Evolutionary conservation across 208 protist species (phyloP).

Genomic region (Acanthamoeba sp.): DNA sequence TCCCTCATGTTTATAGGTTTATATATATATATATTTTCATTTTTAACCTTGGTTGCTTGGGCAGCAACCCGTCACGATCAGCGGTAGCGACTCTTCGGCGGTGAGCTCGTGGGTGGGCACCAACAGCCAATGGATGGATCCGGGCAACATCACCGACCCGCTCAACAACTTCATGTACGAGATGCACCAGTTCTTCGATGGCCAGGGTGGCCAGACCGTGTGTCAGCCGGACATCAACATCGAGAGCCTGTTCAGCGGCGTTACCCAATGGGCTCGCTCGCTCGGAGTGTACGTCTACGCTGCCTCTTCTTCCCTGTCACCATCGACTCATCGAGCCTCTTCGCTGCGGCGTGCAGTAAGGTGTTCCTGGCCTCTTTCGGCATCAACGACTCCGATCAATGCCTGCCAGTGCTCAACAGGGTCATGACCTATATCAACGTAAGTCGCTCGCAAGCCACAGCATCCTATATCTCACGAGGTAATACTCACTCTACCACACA

Average conservation of each 20-base stretch:
- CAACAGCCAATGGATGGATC: conserved; percentile 9
- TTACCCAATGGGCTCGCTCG: background rate
- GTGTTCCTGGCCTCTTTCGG: conserved; percentile 26
- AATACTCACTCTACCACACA: no score
- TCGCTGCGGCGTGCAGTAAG: background rate
- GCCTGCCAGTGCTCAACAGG: background rate
- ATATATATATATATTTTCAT: no score
- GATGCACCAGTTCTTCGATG: conserved; percentile 55
- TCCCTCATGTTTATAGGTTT: no score
- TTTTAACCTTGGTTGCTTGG: no score
- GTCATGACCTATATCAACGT: conserved; percentile 32
- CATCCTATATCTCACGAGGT: no score
- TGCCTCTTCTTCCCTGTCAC: no score
- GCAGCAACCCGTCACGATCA: background rate
- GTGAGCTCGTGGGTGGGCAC: conserved; percentile 19
- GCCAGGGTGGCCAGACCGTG: conserved; percentile 16
- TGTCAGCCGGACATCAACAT: background rate
- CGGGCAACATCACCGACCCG: conserved; percentile 37
- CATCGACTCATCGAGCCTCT: no score
- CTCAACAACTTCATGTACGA: conserved; percentile 38
- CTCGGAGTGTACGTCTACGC: background rate
- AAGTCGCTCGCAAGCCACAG: background rate
- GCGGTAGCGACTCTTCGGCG: background rate
- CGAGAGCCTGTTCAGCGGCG: background rate
- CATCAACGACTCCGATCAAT: conserved; percentile 49